Base-by-base conservation (phyloP, 2,329 filamentous ascomycete species). In the Claviceps africana region DNA sequence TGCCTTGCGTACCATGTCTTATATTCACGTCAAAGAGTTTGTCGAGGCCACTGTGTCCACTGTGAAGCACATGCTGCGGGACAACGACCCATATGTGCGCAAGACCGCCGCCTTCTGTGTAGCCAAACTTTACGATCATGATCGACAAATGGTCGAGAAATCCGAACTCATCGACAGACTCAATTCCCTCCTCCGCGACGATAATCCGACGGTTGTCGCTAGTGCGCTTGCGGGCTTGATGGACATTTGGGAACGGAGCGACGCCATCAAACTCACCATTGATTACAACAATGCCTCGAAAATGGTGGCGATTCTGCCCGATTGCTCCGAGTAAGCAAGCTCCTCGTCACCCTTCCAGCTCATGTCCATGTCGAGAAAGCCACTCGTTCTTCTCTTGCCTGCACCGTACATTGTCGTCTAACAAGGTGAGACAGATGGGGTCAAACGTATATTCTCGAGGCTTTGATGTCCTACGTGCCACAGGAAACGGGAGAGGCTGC, bases 171-270 rank as follows among this genome's bases (percentile, higher is more conserved):
- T 98, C 60, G 90, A 96, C 63, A 79, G 85, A 56, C 75, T 98
- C 46, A 98, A 98, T 68, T 75, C 79, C 44, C 85, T 98, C 73
- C 72, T 98, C 52, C 82, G 89, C 62, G 93, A 98, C 60, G 91
- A 97, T 66, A 98, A 98, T 63, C 91, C 93, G 0, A 98, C 93
- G 0, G 93, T 98, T 2, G 91, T 98, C 22, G 91, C 93, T 11
- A 96, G 90, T 65, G 90, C 94, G 7, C 70, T 98, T 56, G 91
- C 93, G 28, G 78, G 86, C 37, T 68, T 98, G 62, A 93, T 95
- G 81, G 93, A 98, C 67, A 97, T 98, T 48, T 98, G 93, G 93
- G 93, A 97, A 67, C 79, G 91, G 54, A 97, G 90, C 65, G 91
- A 97, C 67, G 88, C 86, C 54, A 98, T 98, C 68, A 96, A 95